Evolutionary conservation across 805 yeast genomes (phyloP).

Genomic region (Saturnispora gosingensis): DNA sequence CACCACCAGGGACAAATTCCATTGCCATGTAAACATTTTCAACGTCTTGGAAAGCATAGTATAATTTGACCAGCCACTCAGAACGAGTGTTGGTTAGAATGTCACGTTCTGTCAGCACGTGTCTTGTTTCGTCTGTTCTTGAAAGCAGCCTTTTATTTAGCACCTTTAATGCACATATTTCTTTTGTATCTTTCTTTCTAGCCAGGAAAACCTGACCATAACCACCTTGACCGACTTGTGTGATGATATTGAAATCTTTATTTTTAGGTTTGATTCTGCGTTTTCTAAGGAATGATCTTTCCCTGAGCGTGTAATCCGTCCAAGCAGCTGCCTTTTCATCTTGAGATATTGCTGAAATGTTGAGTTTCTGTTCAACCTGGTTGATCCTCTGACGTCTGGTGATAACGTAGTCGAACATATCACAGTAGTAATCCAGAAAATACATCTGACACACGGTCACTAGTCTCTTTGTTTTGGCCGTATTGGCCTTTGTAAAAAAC

Average conservation of each 20-base stretch:
- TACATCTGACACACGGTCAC: slow-evolving; percentile 91
- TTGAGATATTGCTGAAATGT: slow-evolving; percentile 19
- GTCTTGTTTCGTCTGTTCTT: slow-evolving; percentile 90
- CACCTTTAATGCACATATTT: slow-evolving; percentile 90
- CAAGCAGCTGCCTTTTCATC: slow-evolving; percentile 49
- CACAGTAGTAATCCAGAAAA: slow-evolving; percentile 92
- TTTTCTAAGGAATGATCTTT: slow-evolving; percentile 74
- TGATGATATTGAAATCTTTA: slow-evolving; percentile 90
- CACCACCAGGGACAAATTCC: slow-evolving; percentile 99
- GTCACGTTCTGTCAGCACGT: slow-evolving; percentile 92
- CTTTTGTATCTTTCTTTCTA: slow-evolving; percentile 85
- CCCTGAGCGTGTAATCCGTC: slow-evolving; percentile 75
- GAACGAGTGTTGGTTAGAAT: slow-evolving; percentile 91
- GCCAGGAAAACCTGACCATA: slow-evolving; percentile 98
- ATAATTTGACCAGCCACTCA: slow-evolving; percentile 89
- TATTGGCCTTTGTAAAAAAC: slow-evolving; percentile 49
- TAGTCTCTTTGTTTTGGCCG: slow-evolving; percentile 71
- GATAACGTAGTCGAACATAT: slow-evolving; percentile 86
- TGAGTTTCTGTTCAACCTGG: slow-evolving; percentile 52
- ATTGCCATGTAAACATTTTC: slow-evolving; percentile 88
- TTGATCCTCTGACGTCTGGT: slow-evolving; percentile 74
- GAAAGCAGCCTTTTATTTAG: slow-evolving; percentile 78
- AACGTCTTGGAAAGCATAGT: slow-evolving; percentile 91
- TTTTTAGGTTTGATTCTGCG: slow-evolving; percentile 87
- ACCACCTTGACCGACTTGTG: slow-evolving; percentile 99